Percentiles rank a stretch among this genome's conserved stretches.
These are phyloP conservation scores for Calocybe indica DNA, from an alignment of 768 basidiomycete genomes.

Conservation along the genomic window DNA sequence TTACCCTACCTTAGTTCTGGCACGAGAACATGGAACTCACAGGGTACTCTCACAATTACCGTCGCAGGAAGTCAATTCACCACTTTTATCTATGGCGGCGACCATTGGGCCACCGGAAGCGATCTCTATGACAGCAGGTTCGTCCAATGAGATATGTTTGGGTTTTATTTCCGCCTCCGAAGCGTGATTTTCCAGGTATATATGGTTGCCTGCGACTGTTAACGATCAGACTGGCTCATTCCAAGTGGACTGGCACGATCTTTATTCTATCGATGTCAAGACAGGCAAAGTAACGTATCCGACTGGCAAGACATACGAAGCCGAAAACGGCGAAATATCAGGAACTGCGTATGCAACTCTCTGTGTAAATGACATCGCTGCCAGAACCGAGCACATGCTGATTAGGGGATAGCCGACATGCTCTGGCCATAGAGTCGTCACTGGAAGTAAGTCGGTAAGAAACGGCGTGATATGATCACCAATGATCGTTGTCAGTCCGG, in stretches of 20 bases:
- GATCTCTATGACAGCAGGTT: slow-evolving; percentile 2
- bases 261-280: slow-evolving; percentile 16
- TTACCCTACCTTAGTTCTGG: slow-evolving; percentile 4
- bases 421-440: slow-evolving; percentile 14
- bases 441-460: slow-evolving; percentile 11
- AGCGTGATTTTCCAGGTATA: slow-evolving; percentile 10
- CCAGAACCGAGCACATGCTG: not conserved
- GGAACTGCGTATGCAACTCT: slow-evolving; percentile 18
- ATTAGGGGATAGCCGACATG: slow-evolving; percentile 14
- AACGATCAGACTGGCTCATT: slow-evolving; percentile 18
- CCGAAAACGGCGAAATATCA: slow-evolving; percentile 11
- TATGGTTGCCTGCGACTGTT: slow-evolving; percentile 19
- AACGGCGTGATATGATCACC: not conserved
- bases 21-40: slow-evolving; percentile 14
- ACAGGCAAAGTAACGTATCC: slow-evolving; percentile 14
- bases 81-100: slow-evolving; percentile 4
- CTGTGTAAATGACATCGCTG: slow-evolving; percentile 10
- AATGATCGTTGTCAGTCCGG: slow-evolving; percentile 5
- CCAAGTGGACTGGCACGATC: slow-evolving; percentile 16
- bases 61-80: slow-evolving; percentile 3
- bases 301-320: slow-evolving; percentile 16
- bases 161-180: no score
- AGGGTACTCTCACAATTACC: slow-evolving; percentile 14
- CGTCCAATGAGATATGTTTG: not conserved
- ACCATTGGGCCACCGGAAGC: slow-evolving; percentile 5